phyloP scores from a whole-genome alignment of 371 early-diverging fungal genomes.

The Mucor irregularis region DNA sequence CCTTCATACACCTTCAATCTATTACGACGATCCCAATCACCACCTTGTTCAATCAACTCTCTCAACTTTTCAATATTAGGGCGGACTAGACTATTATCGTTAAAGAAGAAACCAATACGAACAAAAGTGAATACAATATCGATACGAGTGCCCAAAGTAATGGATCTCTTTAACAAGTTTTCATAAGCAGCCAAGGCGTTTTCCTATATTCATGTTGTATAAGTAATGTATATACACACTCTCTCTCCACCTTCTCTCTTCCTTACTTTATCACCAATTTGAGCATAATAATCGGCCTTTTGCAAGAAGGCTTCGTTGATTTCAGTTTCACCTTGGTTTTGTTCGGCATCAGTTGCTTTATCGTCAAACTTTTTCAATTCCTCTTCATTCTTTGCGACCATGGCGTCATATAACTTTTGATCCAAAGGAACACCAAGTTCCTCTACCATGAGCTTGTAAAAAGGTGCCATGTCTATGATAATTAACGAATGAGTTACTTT shows the following conservation, averaged over 20 bases:
- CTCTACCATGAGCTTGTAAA: slow-evolving; percentile 66
- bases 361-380: slow-evolving; percentile 79
- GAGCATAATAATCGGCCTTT: slow-evolving; percentile 90
- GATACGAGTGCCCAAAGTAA: slow-evolving; percentile 89
- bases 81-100: slow-evolving; percentile 77
- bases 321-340: slow-evolving; percentile 94
- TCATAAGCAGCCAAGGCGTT: slow-evolving; percentile 84
- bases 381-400: slow-evolving; percentile 73
- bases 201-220: too few species aligned
- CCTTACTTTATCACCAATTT: slow-evolving; percentile 90
- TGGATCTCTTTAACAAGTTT: slow-evolving; percentile 80
- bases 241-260: too few species aligned
- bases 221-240: too few species aligned
- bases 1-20: slow-evolving; percentile 98
- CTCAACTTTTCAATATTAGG: slow-evolving; percentile 82
- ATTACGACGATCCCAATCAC: slow-evolving; percentile 99
- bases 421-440: slow-evolving; percentile 66
- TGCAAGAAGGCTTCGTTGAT: slow-evolving; percentile 88
- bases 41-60: slow-evolving; percentile 94
- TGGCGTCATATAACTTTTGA: slow-evolving; percentile 45
- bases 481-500: not conserved
- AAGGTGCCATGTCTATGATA: slow-evolving; percentile 82
- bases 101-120: slow-evolving; percentile 94
- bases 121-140: slow-evolving; percentile 92
- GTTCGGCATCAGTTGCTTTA: slow-evolving; percentile 84